phyloP scores from a whole-genome alignment of 768 basidiomycete species.

The Phlegmacium glaucopus region DNA sequence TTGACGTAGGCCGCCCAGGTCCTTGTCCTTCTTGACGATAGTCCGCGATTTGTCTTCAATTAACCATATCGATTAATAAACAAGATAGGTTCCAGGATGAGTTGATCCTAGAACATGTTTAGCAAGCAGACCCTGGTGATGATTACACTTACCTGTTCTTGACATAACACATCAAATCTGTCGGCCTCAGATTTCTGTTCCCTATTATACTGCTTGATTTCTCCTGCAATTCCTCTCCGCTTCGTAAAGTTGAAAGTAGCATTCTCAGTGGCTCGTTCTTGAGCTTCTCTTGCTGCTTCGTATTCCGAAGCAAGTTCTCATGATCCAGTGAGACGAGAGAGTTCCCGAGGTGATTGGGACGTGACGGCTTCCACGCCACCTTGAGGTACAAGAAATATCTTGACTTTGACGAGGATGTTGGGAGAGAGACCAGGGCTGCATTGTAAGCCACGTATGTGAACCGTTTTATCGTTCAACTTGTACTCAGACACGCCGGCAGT shows the following conservation, averaged over 20 bases:
- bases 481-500: constrained; percentile 88
- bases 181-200: constrained; percentile 95
- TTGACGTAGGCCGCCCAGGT: constrained; percentile 61
- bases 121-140: not conserved
- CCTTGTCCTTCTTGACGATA: constrained; percentile 72
- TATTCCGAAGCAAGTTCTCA: constrained; percentile 87
- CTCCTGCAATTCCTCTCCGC: constrained; percentile 87
- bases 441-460: constrained; percentile 91
- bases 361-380: constrained; percentile 99
- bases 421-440: constrained; percentile 77
- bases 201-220: constrained; percentile 96
- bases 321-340: constrained; percentile 88
- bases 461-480: constrained; percentile 73
- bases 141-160: constrained; percentile 57
- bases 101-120: constrained; percentile 57
- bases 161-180: constrained; percentile 73
- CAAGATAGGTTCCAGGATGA: constrained; percentile 77
- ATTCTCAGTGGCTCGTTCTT: constrained; percentile 89
- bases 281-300: constrained; percentile 81
- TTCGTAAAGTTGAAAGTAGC: constrained; percentile 95
- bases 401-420: constrained; percentile 97
- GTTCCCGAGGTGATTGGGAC: constrained; percentile 87
- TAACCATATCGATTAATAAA: constrained; percentile 88
- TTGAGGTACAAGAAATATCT: constrained; percentile 99
- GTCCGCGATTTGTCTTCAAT: constrained; percentile 67